Percentiles rank a stretch among this genome's conserved stretches.
Evolutionary conservation across 441 rosid genomes (phyloP).

Genomic region (Bruguiera hainesii): DNA sequence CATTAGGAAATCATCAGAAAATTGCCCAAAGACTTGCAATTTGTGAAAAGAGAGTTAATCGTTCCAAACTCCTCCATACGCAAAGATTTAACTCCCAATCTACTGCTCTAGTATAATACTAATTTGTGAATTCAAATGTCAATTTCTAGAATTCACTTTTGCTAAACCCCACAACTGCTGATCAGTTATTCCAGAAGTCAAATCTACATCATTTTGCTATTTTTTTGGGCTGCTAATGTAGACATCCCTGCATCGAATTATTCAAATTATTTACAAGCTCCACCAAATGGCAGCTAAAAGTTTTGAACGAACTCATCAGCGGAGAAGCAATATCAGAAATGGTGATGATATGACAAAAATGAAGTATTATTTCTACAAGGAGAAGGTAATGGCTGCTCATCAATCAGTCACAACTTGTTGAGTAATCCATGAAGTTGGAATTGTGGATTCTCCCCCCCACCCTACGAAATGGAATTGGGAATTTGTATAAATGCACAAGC

Average conservation of each 20-base stretch:
- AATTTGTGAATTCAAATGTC: no score
- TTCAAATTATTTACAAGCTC: not conserved
- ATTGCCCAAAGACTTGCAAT: not conserved
- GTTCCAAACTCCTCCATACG: not conserved
- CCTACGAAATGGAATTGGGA: no score
- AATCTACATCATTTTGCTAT: not conserved
- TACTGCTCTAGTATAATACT: no score
- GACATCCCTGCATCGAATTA: not conserved
- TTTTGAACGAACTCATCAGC: not conserved
- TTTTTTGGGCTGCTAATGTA: not conserved
- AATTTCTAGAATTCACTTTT: no score
- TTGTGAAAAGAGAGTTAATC: not conserved
- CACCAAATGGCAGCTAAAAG: not conserved
- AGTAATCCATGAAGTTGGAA: not conserved
- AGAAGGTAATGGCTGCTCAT: not conserved
- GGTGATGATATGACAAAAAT: no score
- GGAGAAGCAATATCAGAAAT: not conserved
- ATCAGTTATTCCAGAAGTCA: no score
- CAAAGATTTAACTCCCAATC: no score
- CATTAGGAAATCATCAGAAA: constrained; percentile 5
- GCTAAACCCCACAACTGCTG: no score
- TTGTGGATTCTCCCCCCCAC: no score
- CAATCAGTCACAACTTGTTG: not conserved
- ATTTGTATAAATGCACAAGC: no score
- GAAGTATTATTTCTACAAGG: no score